Evolutionary conservation across 106 monocot genomes (phyloP), one percentile per base, ranked within the genome.

Genomic region (Phalaenopsis aphrodite): DNA sequence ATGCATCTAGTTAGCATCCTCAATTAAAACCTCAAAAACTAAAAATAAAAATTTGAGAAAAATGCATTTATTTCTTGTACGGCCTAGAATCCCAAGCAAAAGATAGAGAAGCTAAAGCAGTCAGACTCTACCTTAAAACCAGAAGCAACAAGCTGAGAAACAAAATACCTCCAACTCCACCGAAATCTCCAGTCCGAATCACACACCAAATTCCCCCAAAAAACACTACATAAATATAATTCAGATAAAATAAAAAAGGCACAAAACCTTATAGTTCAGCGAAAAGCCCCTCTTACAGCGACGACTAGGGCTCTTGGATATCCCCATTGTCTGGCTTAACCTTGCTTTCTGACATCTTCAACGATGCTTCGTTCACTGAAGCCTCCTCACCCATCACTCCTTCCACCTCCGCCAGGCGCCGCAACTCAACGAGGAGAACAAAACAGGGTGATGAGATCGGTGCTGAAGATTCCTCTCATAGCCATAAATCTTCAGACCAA

Each of bases 301-400:
- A 90, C 3, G 93, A 91, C 83, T 96, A 93, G 48, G 96, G 93
- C 86, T 93, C 93, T 61, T 88, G 88, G 74, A 96, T 93, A 83
- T 94, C 90, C 43, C 96, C 96, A 10, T 91, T 92, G 66, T 94
- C 96, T 68, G 90, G 81, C 79, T 87, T 89, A 48, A 86, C 88
- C 77, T 93, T 93, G 12, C 85, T 81, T 56, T 89, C 93, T 0
- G 88, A 84, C 16, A 84, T 75, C 75, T 83, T 85, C 83, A 85
- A 75, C 42, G 76, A 80, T 67, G 78, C 78, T 21, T 90, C 92
- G 68, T 88, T 89, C 7, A 71, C 82, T 49, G 75, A 79, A 9
- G 80, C 37, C 45, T 82, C 57, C 72, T 73, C 83, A 56, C 78
- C 73, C n/a, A 81, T 58, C 14, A 75, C 72, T 52, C 82, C 45